Base-by-base conservation (phyloP, 192 early-diverging fungal species). In the Mortierella hygrophila region DNA sequence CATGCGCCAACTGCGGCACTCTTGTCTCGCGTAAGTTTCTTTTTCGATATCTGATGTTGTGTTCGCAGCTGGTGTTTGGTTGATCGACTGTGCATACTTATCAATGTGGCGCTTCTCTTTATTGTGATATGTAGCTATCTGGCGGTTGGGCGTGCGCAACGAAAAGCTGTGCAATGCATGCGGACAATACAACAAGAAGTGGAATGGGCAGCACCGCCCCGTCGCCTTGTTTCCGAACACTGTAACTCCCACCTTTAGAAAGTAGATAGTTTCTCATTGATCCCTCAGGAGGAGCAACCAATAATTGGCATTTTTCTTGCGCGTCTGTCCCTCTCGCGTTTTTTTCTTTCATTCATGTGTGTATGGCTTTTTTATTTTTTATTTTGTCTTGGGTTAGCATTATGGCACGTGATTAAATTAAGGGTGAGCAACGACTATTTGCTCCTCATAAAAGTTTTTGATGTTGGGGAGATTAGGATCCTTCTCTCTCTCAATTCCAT, bases 401-500 rank as follows among this genome's bases (percentile, higher is more conserved):
- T 0, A 10, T 10, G 1, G 0, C 60, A 65, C 60, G 60, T 65
- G 60, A 65, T 35, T 13, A 32, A 35, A 15, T 65, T 65, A 65
- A 65, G 60, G 60, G 60, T 65, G 10, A 32, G 13, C 0, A 32
- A 1, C 32, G 29, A 35, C 47, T 77, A 72, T 82, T 72, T 74
- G 35, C 47, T 32, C 8, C 4, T 73, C 38, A 40, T 46, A 72
- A 72, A 75, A 38, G 47, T 35, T 23, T 54, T 41, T 65, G 60
- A 32, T 10, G 26, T 60, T 60, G 57, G 3, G 10, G 0, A 65
- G 29, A 65, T 65, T 72, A 65, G 29, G 63, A 81, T 86, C 84
- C 75, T 81, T 68, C 84, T 86, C 84, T 85, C 77, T 83, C 79
- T 86, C 84, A 86, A 40, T 81, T 86, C 76, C 84, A 86, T 77